Base-by-base conservation (phyloP, 306 rosid genomes). In the Cucumis cinereus region DNA sequence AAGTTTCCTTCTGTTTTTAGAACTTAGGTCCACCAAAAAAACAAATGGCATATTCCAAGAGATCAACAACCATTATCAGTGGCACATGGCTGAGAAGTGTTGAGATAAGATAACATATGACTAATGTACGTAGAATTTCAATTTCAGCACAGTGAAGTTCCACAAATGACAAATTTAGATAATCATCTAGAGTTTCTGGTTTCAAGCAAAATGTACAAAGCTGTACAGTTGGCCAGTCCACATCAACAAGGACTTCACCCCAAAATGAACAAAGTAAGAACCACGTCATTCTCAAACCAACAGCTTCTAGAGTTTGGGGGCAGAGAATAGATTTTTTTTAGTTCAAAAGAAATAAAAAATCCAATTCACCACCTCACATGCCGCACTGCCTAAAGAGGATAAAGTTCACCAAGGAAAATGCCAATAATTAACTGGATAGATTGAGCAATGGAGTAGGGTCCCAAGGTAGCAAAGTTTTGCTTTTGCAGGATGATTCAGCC, bases 271-370 rank as follows among this genome's bases (percentile, higher is more conserved):
- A 47, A 70, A 47, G 40, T 16, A 70, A 70, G 47, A 16, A 14
- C 58, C 75, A 70, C 75, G 58, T 70, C 75, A 70, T 70, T 30
- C 75, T 47, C 38, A 70, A 70, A 47, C 35, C 75, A 70, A 47
- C 38, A 26, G 58, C 41, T 24, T 45, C 23, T 70, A 62, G 14
- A 70, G 47, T 41, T 7, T 70, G 24, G 36, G 41, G 15, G 15
- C 54, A 69, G 53, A 69, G 53, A 69, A 15, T 23, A 70, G 58
- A 70, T 14, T 14, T 47, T 47, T 70, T 70, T 11, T 24, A n/a
- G 75, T 47, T 4, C 22, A 14, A 70, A 24, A 70, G 13, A 40
- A 14, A 45, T 6, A 40, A 47, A 68, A 66, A 38, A 38, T 22
- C 19, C n/a, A 66, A n/a, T 66, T 22, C 73, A 66, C 55, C 20